phyloP scores from a whole-genome alignment of 345 rosid genomes.

The Eucalyptus pauciflora region DNA sequence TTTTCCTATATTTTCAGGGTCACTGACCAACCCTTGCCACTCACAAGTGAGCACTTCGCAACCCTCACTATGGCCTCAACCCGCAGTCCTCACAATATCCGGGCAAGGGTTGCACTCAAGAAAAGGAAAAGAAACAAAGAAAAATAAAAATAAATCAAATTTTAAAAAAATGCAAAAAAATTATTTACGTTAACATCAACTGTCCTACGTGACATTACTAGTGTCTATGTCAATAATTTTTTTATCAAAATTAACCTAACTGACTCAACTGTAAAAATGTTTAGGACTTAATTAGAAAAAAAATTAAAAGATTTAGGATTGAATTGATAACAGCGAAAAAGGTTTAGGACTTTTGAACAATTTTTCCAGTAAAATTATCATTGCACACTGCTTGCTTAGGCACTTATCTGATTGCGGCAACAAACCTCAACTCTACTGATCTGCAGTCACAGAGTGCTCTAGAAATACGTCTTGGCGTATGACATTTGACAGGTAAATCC shows the following conservation, averaged over 20 bases:
- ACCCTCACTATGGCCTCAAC: no score
- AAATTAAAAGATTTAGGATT: no score
- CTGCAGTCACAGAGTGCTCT: neutral
- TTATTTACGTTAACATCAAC: accelerated
- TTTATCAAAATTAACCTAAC: no score
- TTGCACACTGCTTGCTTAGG: neutral
- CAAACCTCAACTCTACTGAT: neutral
- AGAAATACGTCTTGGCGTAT: neutral
- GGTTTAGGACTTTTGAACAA: neutral
- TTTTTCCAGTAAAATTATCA: neutral
- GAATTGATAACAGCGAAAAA: no score
- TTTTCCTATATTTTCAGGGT: no score
- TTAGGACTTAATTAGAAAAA: no score
- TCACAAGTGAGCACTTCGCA: no score
- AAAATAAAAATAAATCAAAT: no score
- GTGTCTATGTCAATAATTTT: neutral
- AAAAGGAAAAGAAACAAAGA: neutral
- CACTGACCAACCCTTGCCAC: no score
- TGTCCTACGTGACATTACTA: neutral
- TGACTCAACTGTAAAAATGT: no score
- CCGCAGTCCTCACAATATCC: no score
- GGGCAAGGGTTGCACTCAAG: neutral
- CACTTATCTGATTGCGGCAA: neutral
- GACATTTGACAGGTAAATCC: neutral
- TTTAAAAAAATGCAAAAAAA: no score